These are phyloP conservation scores for Thelonectria rubi DNA, from an alignment of 2,329 filamentous ascomycete species.

Conservation along the genomic window DNA sequence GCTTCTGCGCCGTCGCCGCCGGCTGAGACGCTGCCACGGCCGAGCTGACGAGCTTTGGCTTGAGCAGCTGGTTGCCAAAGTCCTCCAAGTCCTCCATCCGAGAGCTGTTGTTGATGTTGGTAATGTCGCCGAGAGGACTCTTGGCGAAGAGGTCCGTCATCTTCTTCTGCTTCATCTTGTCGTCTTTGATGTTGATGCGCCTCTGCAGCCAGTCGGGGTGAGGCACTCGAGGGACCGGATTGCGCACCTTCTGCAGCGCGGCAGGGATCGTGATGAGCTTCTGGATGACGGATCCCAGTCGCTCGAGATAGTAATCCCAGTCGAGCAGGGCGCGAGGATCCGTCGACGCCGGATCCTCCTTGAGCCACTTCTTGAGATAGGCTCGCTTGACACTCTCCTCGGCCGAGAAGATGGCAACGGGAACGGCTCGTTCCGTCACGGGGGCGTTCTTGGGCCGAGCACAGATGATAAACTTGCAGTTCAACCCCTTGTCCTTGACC, in stretches of 20 bases:
- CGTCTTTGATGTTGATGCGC: constrained; percentile 93
- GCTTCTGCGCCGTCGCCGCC: constrained; percentile 64
- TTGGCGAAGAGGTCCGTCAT: constrained; percentile 84
- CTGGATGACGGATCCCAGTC: constrained; percentile 95
- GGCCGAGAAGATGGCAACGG: constrained; percentile 96
- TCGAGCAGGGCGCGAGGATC: constrained; percentile 91
- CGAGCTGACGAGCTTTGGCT: constrained; percentile 67
- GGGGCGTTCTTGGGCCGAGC: constrained; percentile 85
- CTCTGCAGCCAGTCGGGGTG: constrained; percentile 98
- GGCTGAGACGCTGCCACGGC: constrained; percentile 66
- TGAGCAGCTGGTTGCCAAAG: constrained; percentile 74
- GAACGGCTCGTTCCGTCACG: constrained; percentile 92
- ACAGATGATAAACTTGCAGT: constrained; percentile 99
- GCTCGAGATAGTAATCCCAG: constrained; percentile 97
- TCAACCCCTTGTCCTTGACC: constrained; percentile 98
- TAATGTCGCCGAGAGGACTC: constrained; percentile 77
- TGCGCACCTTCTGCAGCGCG: constrained; percentile 91
- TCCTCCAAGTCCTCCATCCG: constrained; percentile 80
- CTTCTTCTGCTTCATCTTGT: constrained; percentile 98
- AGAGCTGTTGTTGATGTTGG: constrained; percentile 67
- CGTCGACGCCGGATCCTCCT: constrained; percentile 89
- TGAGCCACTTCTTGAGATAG: constrained; percentile 94
- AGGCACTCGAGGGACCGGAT: constrained; percentile 90
- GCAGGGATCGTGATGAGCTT: constrained; percentile 99
- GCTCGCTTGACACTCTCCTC: constrained; percentile 87